Evolutionary conservation across 345 rosid species (phyloP).

Genomic region (Ceriops zippeliana): DNA sequence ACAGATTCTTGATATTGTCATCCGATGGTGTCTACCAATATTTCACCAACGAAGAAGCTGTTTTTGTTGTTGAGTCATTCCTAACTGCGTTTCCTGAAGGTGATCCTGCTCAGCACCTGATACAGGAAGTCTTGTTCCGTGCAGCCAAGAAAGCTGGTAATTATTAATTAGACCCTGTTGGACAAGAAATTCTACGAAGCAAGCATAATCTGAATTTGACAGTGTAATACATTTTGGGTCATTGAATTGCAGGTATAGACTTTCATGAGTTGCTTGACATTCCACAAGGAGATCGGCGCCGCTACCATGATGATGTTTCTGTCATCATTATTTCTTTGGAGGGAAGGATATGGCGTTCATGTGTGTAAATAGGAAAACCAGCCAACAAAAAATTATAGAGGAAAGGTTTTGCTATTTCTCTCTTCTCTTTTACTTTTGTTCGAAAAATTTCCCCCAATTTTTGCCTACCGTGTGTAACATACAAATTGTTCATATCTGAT

Average conservation of each 20-base stretch:
- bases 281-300: slow-evolving; percentile 34
- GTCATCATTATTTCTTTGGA: slow-evolving; percentile 33
- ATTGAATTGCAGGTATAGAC: slow-evolving; percentile 21
- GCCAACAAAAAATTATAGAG: neutral
- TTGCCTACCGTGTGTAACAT: no score
- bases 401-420: neutral
- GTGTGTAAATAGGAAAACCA: neutral
- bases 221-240: no score
- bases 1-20: slow-evolving; percentile 28
- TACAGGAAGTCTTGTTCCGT: slow-evolving; percentile 31
- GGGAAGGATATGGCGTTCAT: slow-evolving; percentile 31
- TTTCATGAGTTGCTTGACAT: slow-evolving; percentile 33
- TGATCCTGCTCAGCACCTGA: slow-evolving; percentile 30
- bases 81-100: slow-evolving; percentile 24
- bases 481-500: no score
- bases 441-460: no score
- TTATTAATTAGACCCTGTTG: neutral
- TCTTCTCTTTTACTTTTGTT: no score
- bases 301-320: slow-evolving; percentile 36
- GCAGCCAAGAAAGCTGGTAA: slow-evolving; percentile 35
- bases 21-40: slow-evolving; percentile 35
- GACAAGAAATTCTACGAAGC: neutral
- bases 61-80: slow-evolving; percentile 17
- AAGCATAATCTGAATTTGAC: neutral
- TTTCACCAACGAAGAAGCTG: slow-evolving; percentile 27